A percentile compares a stretch with the other conserved stretches of the same genome.
phyloP scores from a whole-genome alignment of 164 flowering plant species.

The Euptelea pleiosperma region DNA sequence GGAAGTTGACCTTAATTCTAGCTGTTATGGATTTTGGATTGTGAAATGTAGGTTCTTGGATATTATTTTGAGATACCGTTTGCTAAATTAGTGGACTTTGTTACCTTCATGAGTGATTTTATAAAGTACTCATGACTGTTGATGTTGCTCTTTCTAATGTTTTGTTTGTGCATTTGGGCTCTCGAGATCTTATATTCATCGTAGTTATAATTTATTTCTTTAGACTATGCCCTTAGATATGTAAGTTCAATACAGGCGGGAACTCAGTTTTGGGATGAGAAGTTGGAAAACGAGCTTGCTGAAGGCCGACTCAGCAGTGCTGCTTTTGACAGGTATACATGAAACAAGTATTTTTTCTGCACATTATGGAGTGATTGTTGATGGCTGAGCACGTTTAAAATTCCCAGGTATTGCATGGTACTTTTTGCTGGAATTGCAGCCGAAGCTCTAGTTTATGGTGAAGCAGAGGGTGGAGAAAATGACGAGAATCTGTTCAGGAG shows the following conservation, averaged over 20 bases:
- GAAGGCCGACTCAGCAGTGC: slow-evolving; percentile 74
- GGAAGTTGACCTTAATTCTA: no score
- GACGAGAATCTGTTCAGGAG: slow-evolving; percentile 90
- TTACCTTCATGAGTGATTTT: background rate
- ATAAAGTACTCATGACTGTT: background rate
- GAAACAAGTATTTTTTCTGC: background rate
- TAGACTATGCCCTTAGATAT: background rate
- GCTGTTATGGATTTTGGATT: no score
- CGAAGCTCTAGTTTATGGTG: slow-evolving; percentile 95
- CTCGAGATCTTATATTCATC: background rate
- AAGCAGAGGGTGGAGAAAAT: slow-evolving; percentile 97
- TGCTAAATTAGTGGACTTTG: no score
- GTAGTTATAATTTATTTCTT: background rate
- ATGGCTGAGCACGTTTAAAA: background rate
- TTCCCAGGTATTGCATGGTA: slow-evolving; percentile 89
- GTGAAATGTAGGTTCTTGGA: no score
- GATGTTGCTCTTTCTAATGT: background rate
- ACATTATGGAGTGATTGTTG: background rate
- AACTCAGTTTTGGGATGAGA: slow-evolving; percentile 98
- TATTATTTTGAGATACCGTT: no score
- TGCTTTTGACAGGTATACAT: slow-evolving; percentile 71
- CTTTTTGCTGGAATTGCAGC: slow-evolving; percentile 99
- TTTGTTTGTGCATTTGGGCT: background rate
- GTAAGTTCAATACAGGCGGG: slow-evolving; percentile 58
- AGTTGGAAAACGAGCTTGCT: slow-evolving; percentile 75